These are phyloP conservation scores for Talaromyces atroroseus DNA, from an alignment of 2,329 filamentous ascomycete species.

Conservation along the genomic window DNA sequence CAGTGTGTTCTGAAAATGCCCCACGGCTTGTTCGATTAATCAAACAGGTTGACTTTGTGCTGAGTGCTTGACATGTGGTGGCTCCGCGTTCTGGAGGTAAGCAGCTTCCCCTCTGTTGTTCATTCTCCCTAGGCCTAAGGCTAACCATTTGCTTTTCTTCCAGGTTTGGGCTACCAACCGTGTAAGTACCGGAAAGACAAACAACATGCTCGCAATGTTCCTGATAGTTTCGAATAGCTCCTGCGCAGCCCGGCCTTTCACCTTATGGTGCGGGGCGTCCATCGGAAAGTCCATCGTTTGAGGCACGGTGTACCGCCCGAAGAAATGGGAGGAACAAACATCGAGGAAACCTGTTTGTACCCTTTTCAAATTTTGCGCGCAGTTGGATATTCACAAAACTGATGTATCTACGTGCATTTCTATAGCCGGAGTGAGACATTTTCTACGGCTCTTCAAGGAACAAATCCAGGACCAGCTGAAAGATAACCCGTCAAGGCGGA, in stretches of 20 bases:
- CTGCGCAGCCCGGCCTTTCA: slow-evolving; percentile 41
- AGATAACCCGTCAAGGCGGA: slow-evolving; percentile 29
- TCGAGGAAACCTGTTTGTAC: slow-evolving; percentile 30
- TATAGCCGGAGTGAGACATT: slow-evolving; percentile 27
- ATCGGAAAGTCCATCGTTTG: slow-evolving; percentile 37
- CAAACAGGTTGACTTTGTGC: neutral
- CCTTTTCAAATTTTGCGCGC: neutral
- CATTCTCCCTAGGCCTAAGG: slow-evolving; percentile 11
- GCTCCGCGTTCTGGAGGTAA: slow-evolving; percentile 32
- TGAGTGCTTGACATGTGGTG: slow-evolving; percentile 18
- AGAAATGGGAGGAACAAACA: slow-evolving; percentile 38
- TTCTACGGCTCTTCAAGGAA: slow-evolving; percentile 37
- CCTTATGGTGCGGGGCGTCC: slow-evolving; percentile 38
- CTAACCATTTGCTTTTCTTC: neutral
- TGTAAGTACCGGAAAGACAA: slow-evolving; percentile 24
- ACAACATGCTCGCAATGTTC: slow-evolving; percentile 11
- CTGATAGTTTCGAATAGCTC: slow-evolving; percentile 25
- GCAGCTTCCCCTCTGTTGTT: slow-evolving; percentile 14
- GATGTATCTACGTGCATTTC: neutral
- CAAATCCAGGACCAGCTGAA: slow-evolving; percentile 39
- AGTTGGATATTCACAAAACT: neutral
- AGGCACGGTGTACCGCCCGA: slow-evolving; percentile 39
- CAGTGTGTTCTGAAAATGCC: slow-evolving; percentile 1
- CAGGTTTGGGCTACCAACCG: slow-evolving; percentile 34
- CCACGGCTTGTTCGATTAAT: neutral